These are phyloP conservation scores for Leccinum fallax DNA, from an alignment of 1,284 basidiomycete species.

Conservation along the genomic window DNA sequence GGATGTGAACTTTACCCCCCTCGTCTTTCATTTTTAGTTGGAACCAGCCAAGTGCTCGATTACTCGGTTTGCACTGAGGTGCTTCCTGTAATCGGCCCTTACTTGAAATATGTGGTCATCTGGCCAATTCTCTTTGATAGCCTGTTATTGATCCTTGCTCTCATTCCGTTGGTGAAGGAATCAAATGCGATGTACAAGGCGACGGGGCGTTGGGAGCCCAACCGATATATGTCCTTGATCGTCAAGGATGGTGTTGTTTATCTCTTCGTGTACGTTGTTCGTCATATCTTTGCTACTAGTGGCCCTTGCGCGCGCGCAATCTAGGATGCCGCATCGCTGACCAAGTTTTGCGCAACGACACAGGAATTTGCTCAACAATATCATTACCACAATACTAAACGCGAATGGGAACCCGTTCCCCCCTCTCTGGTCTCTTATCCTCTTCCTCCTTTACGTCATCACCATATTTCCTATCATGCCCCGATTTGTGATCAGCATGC, in stretches of 20 bases:
- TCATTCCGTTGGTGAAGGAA: background rate
- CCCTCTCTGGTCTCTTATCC: no score
- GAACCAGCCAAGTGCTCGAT: background rate
- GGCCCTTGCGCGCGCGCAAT: no score
- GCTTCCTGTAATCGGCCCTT: background rate
- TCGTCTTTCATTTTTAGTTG: background rate
- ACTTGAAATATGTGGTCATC: background rate
- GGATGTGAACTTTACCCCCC: background rate
- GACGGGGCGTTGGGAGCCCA: background rate
- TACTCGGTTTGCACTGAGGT: background rate
- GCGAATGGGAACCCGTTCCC: no score
- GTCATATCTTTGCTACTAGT: no score
- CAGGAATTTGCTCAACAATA: background rate
- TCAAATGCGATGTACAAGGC: background rate
- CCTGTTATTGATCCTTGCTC: background rate
- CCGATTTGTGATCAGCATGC: background rate
- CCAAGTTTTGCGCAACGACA: no score
- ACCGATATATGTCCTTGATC: background rate
- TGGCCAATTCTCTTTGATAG: background rate
- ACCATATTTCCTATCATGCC: background rate
- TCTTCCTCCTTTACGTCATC: background rate
- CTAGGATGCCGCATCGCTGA: no score
- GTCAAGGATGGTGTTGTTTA: background rate
- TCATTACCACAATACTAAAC: no score
- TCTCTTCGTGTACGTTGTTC: background rate